Evolutionary conservation across 1,284 basidiomycete genomes (phyloP).

Genomic region (Cutaneotrichosporon sp.): DNA sequence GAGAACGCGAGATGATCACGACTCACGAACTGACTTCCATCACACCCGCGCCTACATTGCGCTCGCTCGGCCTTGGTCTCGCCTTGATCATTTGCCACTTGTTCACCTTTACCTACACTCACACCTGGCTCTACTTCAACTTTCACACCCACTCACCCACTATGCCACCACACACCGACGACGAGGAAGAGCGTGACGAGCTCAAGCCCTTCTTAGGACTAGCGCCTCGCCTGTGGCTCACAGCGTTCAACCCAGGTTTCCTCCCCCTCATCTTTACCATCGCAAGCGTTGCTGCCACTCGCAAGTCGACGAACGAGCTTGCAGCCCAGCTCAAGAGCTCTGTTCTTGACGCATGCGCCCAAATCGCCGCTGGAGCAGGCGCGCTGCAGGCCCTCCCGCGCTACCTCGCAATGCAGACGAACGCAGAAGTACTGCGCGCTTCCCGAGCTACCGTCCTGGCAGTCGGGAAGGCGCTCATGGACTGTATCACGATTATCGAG

Average conservation of each 20-base stretch:
- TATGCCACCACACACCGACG: background rate
- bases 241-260: constrained; percentile 66
- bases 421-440: constrained; percentile 70
- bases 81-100: background rate
- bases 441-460: constrained; percentile 76
- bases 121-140: background rate
- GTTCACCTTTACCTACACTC: background rate
- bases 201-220: constrained; percentile 72
- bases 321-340: constrained; percentile 68
- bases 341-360: constrained; percentile 73
- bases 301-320: constrained; percentile 62
- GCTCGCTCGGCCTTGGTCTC: background rate
- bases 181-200: background rate
- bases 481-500: constrained; percentile 72
- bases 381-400: constrained; percentile 80
- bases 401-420: constrained; percentile 79
- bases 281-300: constrained; percentile 73
- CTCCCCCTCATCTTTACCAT: constrained; percentile 82
- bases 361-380: constrained; percentile 77
- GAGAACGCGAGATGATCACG: background rate
- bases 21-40: background rate
- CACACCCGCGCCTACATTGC: background rate
- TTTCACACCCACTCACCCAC: background rate
- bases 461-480: constrained; percentile 67
- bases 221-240: constrained; percentile 73